Evolutionary conservation across 139 green algal species (phyloP).

Genomic region (Coelastrella sp.): DNA sequence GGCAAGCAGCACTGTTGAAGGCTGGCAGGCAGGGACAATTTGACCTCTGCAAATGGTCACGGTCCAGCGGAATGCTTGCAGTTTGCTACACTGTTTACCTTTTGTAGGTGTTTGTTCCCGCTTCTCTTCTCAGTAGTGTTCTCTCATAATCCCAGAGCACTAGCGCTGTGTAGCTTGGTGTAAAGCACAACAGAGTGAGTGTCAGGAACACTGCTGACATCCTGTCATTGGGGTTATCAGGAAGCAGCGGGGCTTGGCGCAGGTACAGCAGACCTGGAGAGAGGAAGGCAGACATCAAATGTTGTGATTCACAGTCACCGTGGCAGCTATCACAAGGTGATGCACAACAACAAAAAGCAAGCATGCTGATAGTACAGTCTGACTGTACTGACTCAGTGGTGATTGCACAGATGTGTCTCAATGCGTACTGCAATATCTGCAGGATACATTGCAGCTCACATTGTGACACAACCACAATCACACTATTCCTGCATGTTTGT

Average conservation of each 20-base stretch:
- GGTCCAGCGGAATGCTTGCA: not conserved
- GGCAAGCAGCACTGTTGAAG: too few species aligned
- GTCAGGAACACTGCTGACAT: conserved; percentile 19
- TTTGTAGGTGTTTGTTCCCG: conserved; percentile 43
- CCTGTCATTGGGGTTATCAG: not conserved
- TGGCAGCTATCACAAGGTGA: not conserved
- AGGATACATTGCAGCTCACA: too few species aligned
- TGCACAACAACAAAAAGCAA: too few species aligned
- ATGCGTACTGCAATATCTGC: too few species aligned
- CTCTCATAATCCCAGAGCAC: conserved; percentile 69
- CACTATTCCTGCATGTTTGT: too few species aligned
- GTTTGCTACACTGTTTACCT: not conserved
- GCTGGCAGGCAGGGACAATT: too few species aligned
- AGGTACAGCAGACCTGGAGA: conserved; percentile 26
- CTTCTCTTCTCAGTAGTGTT: conserved; percentile 62
- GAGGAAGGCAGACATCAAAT: not conserved
- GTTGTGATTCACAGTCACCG: not conserved
- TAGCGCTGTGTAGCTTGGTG: conserved; percentile 60
- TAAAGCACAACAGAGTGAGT: conserved; percentile 59
- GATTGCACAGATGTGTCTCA: too few species aligned
- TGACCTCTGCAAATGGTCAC: not conserved
- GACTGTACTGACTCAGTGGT: too few species aligned
- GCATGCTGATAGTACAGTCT: too few species aligned
- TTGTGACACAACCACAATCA: too few species aligned
- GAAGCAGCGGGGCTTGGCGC: not conserved